Evolutionary conservation across 2,329 filamentous ascomycete species (phyloP).

Genomic region (Daldinia sp.): DNA sequence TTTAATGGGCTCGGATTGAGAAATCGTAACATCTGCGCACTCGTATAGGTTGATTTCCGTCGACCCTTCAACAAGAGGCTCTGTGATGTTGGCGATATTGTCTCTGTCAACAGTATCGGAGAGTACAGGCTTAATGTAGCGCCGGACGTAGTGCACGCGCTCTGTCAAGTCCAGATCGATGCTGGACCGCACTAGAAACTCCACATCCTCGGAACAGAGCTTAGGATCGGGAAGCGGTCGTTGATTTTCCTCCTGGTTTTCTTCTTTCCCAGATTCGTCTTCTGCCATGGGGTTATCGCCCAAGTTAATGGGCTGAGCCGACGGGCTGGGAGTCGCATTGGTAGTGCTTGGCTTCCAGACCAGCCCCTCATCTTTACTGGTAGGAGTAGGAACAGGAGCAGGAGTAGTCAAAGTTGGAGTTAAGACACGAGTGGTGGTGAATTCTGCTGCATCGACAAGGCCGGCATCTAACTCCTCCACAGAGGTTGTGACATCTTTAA

Average conservation of each 20-base stretch:
- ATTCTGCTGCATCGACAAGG: constrained; percentile 13
- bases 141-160: constrained; percentile 59
- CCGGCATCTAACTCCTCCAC: constrained; percentile 5
- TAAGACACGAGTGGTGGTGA: not conserved
- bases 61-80: constrained; percentile 53
- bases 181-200: constrained; percentile 47
- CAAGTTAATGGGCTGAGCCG: not conserved
- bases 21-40: constrained; percentile 47
- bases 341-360: constrained; percentile 5
- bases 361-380: constrained; percentile 4
- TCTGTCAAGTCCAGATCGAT: constrained; percentile 54
- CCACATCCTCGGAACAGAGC: constrained; percentile 45
- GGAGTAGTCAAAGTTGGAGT: not conserved
- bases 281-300: not conserved
- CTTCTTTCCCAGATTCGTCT: not conserved
- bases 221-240: constrained; percentile 33
- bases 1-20: constrained; percentile 58
- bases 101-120: constrained; percentile 54
- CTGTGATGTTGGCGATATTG: constrained; percentile 54
- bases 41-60: constrained; percentile 51
- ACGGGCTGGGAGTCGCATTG: not conserved
- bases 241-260: constrained; percentile 12
- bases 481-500: constrained; percentile 23
- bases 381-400: constrained; percentile 10
- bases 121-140: constrained; percentile 57